These are phyloP conservation scores for Penicillium brasilianum DNA, from an alignment of 2,329 filamentous ascomycete genomes.

Conservation along the genomic window DNA sequence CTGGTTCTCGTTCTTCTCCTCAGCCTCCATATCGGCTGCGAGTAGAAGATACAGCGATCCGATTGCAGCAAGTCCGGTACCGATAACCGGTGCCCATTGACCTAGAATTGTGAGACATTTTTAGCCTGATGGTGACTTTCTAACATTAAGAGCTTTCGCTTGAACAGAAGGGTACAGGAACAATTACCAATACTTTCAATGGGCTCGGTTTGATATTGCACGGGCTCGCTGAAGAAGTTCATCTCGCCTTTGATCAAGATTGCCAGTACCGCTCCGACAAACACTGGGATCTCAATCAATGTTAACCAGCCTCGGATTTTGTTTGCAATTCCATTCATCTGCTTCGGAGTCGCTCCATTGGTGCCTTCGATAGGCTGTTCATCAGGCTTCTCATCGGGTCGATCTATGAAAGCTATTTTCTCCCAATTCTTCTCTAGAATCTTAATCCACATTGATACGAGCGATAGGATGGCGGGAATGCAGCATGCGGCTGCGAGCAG, in stretches of 20 bases:
- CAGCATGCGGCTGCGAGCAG: constrained; percentile 68
- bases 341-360: constrained; percentile 58
- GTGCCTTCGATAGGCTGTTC: constrained; percentile 57
- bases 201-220: constrained; percentile 66
- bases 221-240: constrained; percentile 65
- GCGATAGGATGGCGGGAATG: constrained; percentile 66
- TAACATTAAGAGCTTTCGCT: background rate
- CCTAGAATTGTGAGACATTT: constrained; percentile 25
- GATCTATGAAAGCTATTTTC: constrained; percentile 44
- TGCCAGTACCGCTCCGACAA: constrained; percentile 58
- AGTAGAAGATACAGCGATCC: constrained; percentile 64
- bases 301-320: constrained; percentile 44
- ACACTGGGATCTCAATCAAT: constrained; percentile 63
- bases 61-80: constrained; percentile 61
- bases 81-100: constrained; percentile 51
- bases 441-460: constrained; percentile 67
- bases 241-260: constrained; percentile 63
- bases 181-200: constrained; percentile 63
- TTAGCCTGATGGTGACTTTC: background rate
- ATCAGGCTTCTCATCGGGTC: constrained; percentile 36
- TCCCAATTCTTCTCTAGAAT: constrained; percentile 68
- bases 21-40: constrained; percentile 41
- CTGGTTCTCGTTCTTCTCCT: constrained; percentile 26
- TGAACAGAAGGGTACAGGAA: background rate
- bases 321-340: constrained; percentile 53